Evolutionary conservation across 1,284 basidiomycete species (phyloP).

Genomic region (Sanguinoderma infundibulare): DNA sequence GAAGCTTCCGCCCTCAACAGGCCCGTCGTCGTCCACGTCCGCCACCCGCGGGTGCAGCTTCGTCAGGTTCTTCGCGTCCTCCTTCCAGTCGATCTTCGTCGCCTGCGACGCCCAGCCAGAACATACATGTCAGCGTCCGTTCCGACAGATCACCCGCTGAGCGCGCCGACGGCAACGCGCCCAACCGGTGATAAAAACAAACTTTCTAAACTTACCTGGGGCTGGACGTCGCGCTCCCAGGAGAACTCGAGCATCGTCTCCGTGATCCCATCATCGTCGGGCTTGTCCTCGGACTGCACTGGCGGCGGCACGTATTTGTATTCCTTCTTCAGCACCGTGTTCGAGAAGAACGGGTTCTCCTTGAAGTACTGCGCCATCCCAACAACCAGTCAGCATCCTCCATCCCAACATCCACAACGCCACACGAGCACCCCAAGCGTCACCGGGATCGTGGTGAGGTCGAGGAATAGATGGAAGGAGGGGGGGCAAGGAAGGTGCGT

Average conservation of each 20-base stretch:
- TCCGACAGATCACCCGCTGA: background rate
- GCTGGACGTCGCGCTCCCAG: constrained; percentile 73
- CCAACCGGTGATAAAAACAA: background rate
- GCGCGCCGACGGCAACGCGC: background rate
- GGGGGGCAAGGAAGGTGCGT: background rate
- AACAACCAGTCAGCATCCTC: constrained; percentile 2
- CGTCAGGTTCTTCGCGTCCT: constrained; percentile 72
- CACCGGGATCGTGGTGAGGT: background rate
- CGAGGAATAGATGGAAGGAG: background rate
- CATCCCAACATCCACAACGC: background rate
- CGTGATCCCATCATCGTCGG: constrained; percentile 75
- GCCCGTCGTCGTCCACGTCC: constrained; percentile 62
- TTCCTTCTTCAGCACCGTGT: constrained; percentile 77
- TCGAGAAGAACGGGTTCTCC: constrained; percentile 80
- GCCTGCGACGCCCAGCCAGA: constrained; percentile 42
- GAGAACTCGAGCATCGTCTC: constrained; percentile 76
- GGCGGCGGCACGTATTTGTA: constrained; percentile 71
- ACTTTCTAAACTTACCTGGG: constrained; percentile 52
- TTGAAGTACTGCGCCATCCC: constrained; percentile 66
- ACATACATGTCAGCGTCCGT: background rate
- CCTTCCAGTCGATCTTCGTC: constrained; percentile 82
- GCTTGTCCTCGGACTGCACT: constrained; percentile 54
- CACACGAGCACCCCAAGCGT: too few relatives aligned
- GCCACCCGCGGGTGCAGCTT: constrained; percentile 75
- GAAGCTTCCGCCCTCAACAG: constrained; percentile 78